Evolutionary conservation across 2,329 filamentous ascomycete species (phyloP).

Genomic region (Ophiostoma sp.): DNA sequence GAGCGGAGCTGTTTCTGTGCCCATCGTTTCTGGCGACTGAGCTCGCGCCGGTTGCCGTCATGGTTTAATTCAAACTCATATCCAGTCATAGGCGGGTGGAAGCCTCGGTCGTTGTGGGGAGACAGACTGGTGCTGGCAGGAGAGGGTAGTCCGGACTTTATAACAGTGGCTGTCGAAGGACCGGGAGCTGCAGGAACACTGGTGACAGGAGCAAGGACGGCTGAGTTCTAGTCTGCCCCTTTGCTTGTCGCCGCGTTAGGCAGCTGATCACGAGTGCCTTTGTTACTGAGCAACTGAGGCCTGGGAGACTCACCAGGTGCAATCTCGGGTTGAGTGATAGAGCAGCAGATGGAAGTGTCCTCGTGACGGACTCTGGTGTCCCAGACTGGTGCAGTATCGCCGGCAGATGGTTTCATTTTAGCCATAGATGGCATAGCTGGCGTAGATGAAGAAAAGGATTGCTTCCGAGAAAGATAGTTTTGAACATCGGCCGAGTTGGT

Average conservation of each 20-base stretch:
- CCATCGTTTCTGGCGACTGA: slow-evolving; percentile 24
- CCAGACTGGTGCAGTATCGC: not conserved
- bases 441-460: not conserved
- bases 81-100: slow-evolving; percentile 20
- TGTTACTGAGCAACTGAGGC: not conserved
- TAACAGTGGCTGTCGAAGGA: no score
- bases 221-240: not conserved
- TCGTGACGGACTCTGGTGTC: not conserved
- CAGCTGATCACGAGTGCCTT: not conserved
- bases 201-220: not conserved
- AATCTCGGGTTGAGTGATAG: no score
- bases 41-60: slow-evolving; percentile 23
- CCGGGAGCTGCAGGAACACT: not conserved
- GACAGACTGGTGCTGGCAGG: not conserved
- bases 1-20: slow-evolving; percentile 24
- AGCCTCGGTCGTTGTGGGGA: not conserved
- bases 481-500: not conserved
- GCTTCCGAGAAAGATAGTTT: not conserved
- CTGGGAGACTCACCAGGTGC: no score
- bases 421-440: not conserved
- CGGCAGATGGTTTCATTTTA: not conserved
- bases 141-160: not conserved
- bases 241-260: not conserved
- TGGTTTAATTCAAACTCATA: slow-evolving; percentile 28
- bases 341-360: not conserved